Base-by-base conservation (phyloP, 2,329 filamentous ascomycete species). In the Diaporthe sp. region DNA sequence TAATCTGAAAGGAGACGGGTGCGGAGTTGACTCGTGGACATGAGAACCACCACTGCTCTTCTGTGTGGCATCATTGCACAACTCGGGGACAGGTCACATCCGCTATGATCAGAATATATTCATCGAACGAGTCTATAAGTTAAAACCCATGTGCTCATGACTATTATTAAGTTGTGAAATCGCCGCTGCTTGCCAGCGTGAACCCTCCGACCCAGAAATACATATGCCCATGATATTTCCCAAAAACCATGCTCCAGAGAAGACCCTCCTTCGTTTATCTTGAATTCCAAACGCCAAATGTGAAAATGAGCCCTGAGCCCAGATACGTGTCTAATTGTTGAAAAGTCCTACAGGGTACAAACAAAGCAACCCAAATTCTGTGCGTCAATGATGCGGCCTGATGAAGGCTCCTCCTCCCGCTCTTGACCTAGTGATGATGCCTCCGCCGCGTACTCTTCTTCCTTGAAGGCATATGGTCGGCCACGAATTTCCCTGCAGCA, bases 271-370 rank as follows among this genome's bases (percentile, higher is more conserved):
- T 38, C 33, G n/a, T 54, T 22, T 54, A 40, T 67, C 22, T 38
- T 7, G 15, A 28, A 38, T 22, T 12, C 8, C 64, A 67, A 40
- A 52, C 5, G 22, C 30, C 33, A 19, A 67, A 52, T 19, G 19
- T 40, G 10, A 52, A 35, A 52, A 50, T 30, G 64, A 67, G 64
- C 64, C 33, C 45, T 68, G 64, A 58, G 67, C 67, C 67, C 67
- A 58, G 67, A 70, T 40, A 54, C n/a, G 33, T 30, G 45, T 68
- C 64, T 40, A 54, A 22, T 54, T 22, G 64, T 54, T 40, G 45
- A 40, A 35, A 40, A 6, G 6, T 22, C 64, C 30, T 13, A 40
- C 13, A 2, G 19, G 1, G 1, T 10, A 6, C 35, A 54, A 54
- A 52, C 9, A 19, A 25, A 3, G 0, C 35, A 15, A 54, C 22